Conservation (phyloP, 1,139 yeast genomes). For the Hansenula anomala region DNA sequence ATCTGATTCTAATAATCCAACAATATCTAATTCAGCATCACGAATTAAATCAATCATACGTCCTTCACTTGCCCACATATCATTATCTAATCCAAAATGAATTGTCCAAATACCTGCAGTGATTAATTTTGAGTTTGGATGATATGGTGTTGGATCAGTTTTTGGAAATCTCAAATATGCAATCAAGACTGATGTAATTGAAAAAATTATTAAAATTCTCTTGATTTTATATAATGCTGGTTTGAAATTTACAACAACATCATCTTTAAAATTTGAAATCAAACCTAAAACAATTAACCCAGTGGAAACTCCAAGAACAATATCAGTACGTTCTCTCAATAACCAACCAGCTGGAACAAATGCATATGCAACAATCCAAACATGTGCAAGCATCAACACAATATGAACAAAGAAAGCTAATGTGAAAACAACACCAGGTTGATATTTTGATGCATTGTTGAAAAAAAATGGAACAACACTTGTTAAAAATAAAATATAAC, state of each 20-base stretch:
- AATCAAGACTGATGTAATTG: slow-evolving; percentile 28
- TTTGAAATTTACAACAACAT: slow-evolving; percentile 5
- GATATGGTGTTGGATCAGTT: slow-evolving; percentile 63
- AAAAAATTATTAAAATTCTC: slow-evolving; percentile 10
- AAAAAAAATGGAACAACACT: slow-evolving; percentile 62
- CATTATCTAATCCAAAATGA: slow-evolving; percentile 94
- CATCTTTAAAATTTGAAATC: slow-evolving; percentile 2
- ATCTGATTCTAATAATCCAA: slow-evolving; percentile 88
- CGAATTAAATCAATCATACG: slow-evolving; percentile 79
- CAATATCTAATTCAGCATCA: slow-evolving; percentile 85
- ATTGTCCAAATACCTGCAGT: slow-evolving; percentile 98
- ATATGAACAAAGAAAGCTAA: slow-evolving; percentile 53
- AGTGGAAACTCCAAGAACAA: slow-evolving; percentile 56
- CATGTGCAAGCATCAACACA: slow-evolving; percentile 68
- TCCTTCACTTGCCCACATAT: slow-evolving; percentile 95
- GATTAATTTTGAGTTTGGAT: slow-evolving; percentile 67
- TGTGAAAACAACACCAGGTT: slow-evolving; percentile 55
- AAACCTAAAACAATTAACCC: slow-evolving; percentile 36
- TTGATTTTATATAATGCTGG: slow-evolving; percentile 14
- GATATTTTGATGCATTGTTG: slow-evolving; percentile 50
- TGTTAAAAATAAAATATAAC: slow-evolving; percentile 58
- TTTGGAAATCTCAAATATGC: slow-evolving; percentile 59
- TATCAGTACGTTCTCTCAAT: slow-evolving; percentile 82
- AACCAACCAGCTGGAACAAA: slow-evolving; percentile 93
- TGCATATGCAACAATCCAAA: slow-evolving; percentile 97